A percentile compares a stretch with the other conserved stretches of the same genome.
Conservation (phyloP, 805 yeast genomes). For the Debaryomyces hansenii region DNA sequence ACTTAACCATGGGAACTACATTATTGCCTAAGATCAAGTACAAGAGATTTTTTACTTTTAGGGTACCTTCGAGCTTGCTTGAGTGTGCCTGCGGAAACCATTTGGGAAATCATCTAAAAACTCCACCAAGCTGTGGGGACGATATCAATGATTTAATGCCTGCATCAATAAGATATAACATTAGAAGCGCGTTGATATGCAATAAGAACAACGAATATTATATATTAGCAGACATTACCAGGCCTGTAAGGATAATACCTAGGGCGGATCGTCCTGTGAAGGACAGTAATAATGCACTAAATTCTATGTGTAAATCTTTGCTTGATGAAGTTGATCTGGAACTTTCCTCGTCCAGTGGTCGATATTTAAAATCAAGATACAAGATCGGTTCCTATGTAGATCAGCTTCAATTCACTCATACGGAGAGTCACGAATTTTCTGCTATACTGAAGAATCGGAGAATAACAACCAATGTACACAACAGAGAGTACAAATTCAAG, state of each 20-base stretch:
- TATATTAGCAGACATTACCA: neutral
- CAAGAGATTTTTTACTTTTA: constrained; percentile 8
- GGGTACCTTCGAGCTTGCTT: constrained; percentile 9
- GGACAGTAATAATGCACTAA: neutral
- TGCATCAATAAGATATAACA: constrained; percentile 2
- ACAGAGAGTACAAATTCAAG: constrained; percentile 1
- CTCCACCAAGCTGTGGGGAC: constrained; percentile 7
- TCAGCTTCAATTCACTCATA: too few relatives aligned
- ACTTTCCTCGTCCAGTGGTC: neutral
- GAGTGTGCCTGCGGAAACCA: constrained; percentile 1
- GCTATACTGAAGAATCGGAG: too few relatives aligned
- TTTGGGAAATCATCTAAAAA: constrained; percentile 4
- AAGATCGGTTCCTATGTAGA: neutral
- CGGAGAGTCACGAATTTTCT: too few relatives aligned
- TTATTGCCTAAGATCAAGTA: constrained; percentile 1
- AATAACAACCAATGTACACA: neutral
- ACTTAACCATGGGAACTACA: neutral
- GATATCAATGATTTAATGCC: neutral
- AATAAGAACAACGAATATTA: constrained; percentile 1
- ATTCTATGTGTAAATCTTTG: neutral
- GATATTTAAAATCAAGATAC: neutral
- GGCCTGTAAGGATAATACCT: constrained; percentile 1
- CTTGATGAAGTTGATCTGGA: constrained; percentile 1
- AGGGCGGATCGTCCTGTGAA: neutral
- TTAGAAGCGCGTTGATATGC: constrained; percentile 5